Base-by-base conservation (phyloP, 2,329 filamentous ascomycete species). In the Hirsutella thompsonii region DNA sequence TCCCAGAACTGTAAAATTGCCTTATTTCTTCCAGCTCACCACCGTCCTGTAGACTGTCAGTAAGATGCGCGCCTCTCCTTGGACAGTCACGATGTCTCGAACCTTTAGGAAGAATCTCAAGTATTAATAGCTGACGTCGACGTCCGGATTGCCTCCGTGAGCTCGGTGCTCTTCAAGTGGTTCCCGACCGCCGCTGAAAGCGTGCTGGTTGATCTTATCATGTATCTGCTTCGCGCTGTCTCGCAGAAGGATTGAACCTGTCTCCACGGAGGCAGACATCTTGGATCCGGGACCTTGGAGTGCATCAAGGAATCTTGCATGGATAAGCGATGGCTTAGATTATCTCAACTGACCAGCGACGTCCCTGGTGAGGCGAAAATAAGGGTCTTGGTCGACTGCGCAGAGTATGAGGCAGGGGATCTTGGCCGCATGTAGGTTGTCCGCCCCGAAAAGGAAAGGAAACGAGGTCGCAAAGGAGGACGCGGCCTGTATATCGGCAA, bases 101-200 rank as follows among this genome's bases (percentile, higher is more conserved):
- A 26, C 23, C 46, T 96, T 89, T 50, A 93, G 70, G 64, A 96
- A 95, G 67, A 93, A 96, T 0, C 80, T 81, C 16, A 95, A 70
- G 60, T 95, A 96, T 52, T 89, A 83, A 63, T 84, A 96, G 0
- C 88, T 75, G 8, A 96, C 89, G 55, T 96, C 90, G 14, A 92
- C 78, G 43, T 89, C 83, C 0, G 88, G 81, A 58, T 94, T 86
- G 36, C 89, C 90, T 28, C 90, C 90, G 45, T 80, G 70, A 53
- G 79, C 71, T 18, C 85, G 72, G 53, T 96, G 90, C 57, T 90
- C 76, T 58, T 94, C 88, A 1, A 81, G 64, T 0, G 82, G 89
- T 42, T 83, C 83, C 51, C 83, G 81, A 5, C 90, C 90, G 18
- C 90, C 90, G 2, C 81, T 89, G 65, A 95, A 96, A 14, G 90